Evolutionary conservation across 805 yeast genomes (phyloP), one percentile per base, ranked within the genome.

Genomic region (Yarrowia divulgata): DNA sequence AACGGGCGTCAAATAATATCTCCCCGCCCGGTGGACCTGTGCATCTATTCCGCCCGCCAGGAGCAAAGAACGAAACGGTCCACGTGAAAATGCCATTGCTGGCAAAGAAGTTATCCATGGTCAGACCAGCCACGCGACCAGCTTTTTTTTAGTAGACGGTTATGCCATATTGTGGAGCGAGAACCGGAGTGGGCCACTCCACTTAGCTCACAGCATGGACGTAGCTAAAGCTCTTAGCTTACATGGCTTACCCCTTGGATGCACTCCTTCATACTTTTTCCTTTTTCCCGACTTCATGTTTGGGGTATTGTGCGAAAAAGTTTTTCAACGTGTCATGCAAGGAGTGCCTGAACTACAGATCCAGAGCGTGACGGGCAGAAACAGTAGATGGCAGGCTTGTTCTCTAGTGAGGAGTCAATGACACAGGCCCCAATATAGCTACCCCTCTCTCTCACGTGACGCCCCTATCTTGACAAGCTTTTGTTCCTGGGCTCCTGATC

Each of bases 401-500:
- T 23, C 29, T 23, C 29, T 4, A 23, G 29, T 23, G 29, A 23
- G 29, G 29, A 23, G 29, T 2, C 29, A 23, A 23, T 23, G 29
- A 23, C 29, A 23, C 29, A 4, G 29, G 29, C 3, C 29, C 29
- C 29, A 23, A 23, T 23, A 23, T 23, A 23, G 29, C 29, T 23
- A 23, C 29, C 29, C 29, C 29, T 23, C 29, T 23, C 29, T 23
- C 43, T 39, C 60, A 54, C 60, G 45, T 54, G 60, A 54, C 6
- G 50, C 32, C 52, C 10, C 35, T 29, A 7, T 29, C 50, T 7
- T 23, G 52, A 19, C 45, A 54, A 54, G 34, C 60, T 54, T 54
- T 9, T 14, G 60, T 54, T 37, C 60, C 60, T 54, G 60, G 60
- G 29, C 45, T 19, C 19, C 60, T 37, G 60, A 54, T 54, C 60